phyloP scores from a whole-genome alignment of 768 basidiomycete species.

The Boletus reticuloceps region DNA sequence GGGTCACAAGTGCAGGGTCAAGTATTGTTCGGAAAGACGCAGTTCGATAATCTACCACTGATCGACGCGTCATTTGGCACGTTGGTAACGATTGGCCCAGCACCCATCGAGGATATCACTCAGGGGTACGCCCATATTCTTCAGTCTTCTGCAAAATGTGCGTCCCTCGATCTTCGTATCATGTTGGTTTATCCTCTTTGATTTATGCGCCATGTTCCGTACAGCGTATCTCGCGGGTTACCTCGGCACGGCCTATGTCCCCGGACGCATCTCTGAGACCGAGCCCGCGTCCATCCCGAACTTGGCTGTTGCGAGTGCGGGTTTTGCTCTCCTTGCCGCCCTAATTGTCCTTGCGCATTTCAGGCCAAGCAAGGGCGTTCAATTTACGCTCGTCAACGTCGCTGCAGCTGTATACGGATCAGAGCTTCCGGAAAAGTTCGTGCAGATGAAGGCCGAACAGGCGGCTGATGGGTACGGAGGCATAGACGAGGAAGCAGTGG shows the following conservation, averaged over 20 bases:
- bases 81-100: neutral
- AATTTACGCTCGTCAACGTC: slow-evolving; percentile 25
- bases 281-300: slow-evolving; percentile 26
- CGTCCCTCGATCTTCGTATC: neutral
- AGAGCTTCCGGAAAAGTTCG: slow-evolving; percentile 22
- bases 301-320: slow-evolving; percentile 20
- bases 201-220: neutral
- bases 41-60: slow-evolving; percentile 13
- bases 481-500: neutral
- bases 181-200: neutral
- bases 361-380: slow-evolving; percentile 15
- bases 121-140: slow-evolving; percentile 18
- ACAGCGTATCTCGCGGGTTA: slow-evolving; percentile 22
- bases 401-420: slow-evolving; percentile 23
- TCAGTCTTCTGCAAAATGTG: slow-evolving; percentile 21
- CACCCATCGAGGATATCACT: slow-evolving; percentile 16
- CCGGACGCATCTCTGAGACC: slow-evolving; percentile 20
- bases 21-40: slow-evolving; percentile 19
- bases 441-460: neutral
- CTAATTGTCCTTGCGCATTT: slow-evolving; percentile 24
- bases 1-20: slow-evolving; percentile 20
- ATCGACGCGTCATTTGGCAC: neutral
- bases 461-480: neutral
- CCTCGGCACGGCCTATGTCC: slow-evolving; percentile 28
- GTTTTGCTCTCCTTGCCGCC: slow-evolving; percentile 21